Evolutionary conservation across 202 grass and related monocot genomes (phyloP).

Genomic region (Panicum hallii): DNA sequence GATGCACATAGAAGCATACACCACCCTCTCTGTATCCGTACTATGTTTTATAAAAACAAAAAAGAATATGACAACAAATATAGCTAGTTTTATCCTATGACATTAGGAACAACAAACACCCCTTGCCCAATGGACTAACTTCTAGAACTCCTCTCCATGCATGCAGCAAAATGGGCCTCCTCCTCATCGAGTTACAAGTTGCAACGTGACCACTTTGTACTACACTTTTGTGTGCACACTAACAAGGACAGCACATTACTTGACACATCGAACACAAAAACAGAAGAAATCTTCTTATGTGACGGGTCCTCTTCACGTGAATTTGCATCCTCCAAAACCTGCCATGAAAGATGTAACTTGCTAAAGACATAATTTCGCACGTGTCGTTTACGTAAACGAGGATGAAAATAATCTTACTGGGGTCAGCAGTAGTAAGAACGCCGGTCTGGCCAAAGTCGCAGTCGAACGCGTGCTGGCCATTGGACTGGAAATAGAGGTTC

Average conservation of each 20-base stretch:
- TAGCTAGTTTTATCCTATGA: no score
- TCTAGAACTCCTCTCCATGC: no score
- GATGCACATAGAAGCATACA: no score
- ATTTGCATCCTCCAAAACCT: slow-evolving; percentile 76
- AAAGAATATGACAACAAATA: no score
- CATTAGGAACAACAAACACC: no score
- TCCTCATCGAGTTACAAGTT: background rate
- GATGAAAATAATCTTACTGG: slow-evolving; percentile 47
- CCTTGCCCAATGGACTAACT: no score
- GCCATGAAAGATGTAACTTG: background rate
- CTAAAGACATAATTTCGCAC: background rate
- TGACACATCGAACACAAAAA: background rate
- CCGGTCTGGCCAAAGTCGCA: slow-evolving; percentile 76
- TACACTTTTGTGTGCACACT: background rate
- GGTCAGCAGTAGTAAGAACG: slow-evolving; percentile 58
- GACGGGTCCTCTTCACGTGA: slow-evolving; percentile 34
- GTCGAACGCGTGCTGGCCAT: slow-evolving; percentile 59
- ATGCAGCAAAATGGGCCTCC: no score
- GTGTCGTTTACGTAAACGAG: background rate
- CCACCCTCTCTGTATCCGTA: no score
- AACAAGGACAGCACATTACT: background rate
- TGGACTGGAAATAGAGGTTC: slow-evolving; percentile 77
- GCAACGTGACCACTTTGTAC: background rate
- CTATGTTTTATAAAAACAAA: no score
- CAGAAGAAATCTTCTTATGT: background rate